Percentiles rank a stretch among this genome's conserved stretches.
phyloP scores from a whole-genome alignment of 257 asterid genomes.

The Penstemon barbatus region DNA sequence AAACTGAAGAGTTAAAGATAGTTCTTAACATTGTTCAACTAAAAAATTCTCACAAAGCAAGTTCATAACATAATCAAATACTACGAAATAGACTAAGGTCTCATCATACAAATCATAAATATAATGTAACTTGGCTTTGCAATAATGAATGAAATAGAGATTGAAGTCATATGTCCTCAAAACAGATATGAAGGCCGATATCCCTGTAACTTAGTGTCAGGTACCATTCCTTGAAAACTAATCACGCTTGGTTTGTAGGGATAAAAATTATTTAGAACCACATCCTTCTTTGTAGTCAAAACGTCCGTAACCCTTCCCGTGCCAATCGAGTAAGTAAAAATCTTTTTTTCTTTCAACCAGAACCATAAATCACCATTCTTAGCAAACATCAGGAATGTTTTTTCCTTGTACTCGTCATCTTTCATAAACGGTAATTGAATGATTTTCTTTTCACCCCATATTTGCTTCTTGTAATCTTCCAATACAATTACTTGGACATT shows the following conservation, averaged over 20 bases:
- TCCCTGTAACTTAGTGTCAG: background rate
- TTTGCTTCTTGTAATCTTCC: conserved; percentile 8
- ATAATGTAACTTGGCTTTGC: too few species aligned
- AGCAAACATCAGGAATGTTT: background rate
- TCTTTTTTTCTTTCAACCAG: background rate
- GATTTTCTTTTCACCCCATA: background rate
- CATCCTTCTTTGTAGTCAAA: background rate
- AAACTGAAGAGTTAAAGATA: too few species aligned
- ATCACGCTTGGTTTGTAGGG: conserved; percentile 27
- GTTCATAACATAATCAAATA: too few species aligned
- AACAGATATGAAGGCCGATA: background rate
- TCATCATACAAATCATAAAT: too few species aligned
- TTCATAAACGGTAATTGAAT: background rate
- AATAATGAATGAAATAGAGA: background rate
- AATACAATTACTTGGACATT: background rate
- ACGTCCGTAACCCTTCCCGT: background rate
- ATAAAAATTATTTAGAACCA: background rate
- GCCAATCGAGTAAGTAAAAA: conserved; percentile 2
- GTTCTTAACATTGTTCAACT: too few species aligned
- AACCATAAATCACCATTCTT: background rate
- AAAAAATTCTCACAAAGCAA: too few species aligned
- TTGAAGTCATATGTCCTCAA: background rate
- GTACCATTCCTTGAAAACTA: conserved; percentile 28
- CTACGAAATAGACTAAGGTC: background rate
- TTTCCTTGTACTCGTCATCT: background rate